A percentile compares a stretch with the other conserved stretches of the same genome.
phyloP scores from a whole-genome alignment of 2,329 filamentous ascomycete species.

The Venturia effusa region DNA sequence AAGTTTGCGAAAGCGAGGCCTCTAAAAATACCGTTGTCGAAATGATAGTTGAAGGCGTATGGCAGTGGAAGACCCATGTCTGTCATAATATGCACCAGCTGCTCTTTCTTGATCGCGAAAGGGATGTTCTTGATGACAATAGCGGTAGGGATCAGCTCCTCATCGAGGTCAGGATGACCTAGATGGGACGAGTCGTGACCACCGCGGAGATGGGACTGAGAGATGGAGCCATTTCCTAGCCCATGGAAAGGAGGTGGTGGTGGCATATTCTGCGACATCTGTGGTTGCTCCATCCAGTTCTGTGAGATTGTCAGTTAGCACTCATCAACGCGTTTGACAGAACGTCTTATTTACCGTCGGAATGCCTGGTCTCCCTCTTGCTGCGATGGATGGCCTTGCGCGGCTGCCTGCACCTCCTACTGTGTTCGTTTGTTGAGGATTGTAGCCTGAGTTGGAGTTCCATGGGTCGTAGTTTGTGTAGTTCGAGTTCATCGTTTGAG shows the following conservation, averaged over 20 bases:
- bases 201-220: conserved; percentile 19
- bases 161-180: conserved; percentile 46
- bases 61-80: conserved; percentile 87
- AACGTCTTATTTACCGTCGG: conserved; percentile 50
- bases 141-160: conserved; percentile 92
- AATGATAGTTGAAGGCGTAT: conserved; percentile 99
- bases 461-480: conserved; percentile 66
- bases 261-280: conserved; percentile 28
- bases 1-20: conserved; percentile 97
- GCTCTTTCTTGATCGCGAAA: conserved; percentile 96
- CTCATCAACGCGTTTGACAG: conserved; percentile 13
- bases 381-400: conserved; percentile 39
- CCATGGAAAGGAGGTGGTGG: conserved; percentile 28
- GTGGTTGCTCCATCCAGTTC: conserved; percentile 51
- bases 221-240: conserved; percentile 22
- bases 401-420: conserved; percentile 47
- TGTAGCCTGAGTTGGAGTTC: conserved; percentile 60
- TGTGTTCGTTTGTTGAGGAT: conserved; percentile 37
- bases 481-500: conserved; percentile 45
- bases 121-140: conserved; percentile 99
- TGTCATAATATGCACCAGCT: conserved; percentile 85
- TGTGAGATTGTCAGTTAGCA: conserved; percentile 21
- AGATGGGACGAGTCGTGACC: conserved; percentile 25
- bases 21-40: conserved; percentile 94
- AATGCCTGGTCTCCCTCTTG: conserved; percentile 48